A percentile compares a stretch with the other conserved stretches of the same genome.
Conservation (phyloP, 495 filamentous ascomycete genomes). For the Xylaria venustula region DNA sequence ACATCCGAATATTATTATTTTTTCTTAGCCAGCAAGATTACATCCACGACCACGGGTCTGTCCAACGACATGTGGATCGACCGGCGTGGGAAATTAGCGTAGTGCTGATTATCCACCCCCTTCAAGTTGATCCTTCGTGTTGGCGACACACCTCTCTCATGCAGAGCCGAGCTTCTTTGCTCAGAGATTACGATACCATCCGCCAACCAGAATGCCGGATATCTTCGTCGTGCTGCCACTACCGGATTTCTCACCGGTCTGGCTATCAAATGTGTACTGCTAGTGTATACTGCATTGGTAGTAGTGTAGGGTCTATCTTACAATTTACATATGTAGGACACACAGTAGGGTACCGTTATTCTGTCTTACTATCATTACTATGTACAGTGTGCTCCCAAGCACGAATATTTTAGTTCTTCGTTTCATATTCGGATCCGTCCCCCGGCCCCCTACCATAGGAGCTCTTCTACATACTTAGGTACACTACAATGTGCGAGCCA, state of each 20-base stretch:
- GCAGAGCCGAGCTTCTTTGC: conserved; percentile 6
- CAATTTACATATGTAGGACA: neutral
- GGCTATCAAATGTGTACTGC: neutral
- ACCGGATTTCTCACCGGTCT: conserved; percentile 2
- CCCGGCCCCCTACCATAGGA: neutral
- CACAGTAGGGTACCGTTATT: neutral
- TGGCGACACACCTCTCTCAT: conserved; percentile 11
- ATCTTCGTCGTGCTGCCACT: neutral
- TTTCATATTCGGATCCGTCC: conserved; percentile 3
- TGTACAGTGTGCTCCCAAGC: neutral
- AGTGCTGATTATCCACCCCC: conserved; percentile 9
- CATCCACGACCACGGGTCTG: conserved; percentile 17
- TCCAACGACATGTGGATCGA: conserved; percentile 16
- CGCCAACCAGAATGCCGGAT: neutral
- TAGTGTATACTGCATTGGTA: neutral
- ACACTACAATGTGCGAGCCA: too few species aligned
- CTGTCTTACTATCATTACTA: neutral
- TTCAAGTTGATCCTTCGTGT: conserved; percentile 6
- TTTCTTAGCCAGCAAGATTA: conserved; percentile 1
- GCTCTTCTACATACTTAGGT: neutral
- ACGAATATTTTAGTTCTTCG: conserved; percentile 1
- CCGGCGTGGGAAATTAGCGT: conserved; percentile 15
- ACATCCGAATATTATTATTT: neutral
- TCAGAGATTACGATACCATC: neutral
- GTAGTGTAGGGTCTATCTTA: neutral